Evolutionary conservation across 2,329 filamentous ascomycete species (phyloP).

Genomic region (Epichloe uncinata): DNA sequence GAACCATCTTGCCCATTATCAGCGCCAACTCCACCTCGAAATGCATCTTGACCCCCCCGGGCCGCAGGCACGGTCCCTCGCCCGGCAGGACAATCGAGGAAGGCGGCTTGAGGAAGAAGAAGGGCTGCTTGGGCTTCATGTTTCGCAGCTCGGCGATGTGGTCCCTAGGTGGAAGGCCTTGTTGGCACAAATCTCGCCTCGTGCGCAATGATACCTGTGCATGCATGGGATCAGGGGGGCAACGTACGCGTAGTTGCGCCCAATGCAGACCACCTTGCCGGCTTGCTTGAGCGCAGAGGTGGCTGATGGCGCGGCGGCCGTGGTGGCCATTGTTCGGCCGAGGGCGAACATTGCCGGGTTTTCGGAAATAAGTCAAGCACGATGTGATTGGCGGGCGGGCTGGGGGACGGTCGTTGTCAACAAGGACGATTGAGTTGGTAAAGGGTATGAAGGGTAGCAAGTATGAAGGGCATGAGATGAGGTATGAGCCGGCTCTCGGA

Average conservation of each 20-base stretch:
- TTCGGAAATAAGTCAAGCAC: too few species aligned
- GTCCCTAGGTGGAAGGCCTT: constrained; percentile 41
- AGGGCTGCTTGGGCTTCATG: constrained; percentile 78
- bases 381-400: too few species aligned
- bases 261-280: constrained; percentile 80
- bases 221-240: not conserved
- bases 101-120: constrained; percentile 96
- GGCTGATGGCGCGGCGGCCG: constrained; percentile 21
- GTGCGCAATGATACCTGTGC: not conserved
- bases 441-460: too few species aligned
- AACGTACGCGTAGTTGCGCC: constrained; percentile 85
- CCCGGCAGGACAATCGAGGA: constrained; percentile 72
- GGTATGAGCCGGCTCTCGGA: not conserved
- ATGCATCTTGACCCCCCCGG: constrained; percentile 71
- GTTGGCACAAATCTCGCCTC: not conserved
- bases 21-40: constrained; percentile 92
- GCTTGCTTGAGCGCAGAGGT: constrained; percentile 38
- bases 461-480: not conserved
- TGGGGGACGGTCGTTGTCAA: not conserved
- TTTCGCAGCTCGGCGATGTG: constrained; percentile 90
- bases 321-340: constrained; percentile 23
- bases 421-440: too few species aligned
- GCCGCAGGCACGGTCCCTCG: constrained; percentile 67
- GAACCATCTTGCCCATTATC: constrained; percentile 69
- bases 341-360: constrained; percentile 20